These are phyloP conservation scores for Trichoderma atrobrunneum DNA, from an alignment of 2,329 filamentous ascomycete species.

Conservation along the genomic window DNA sequence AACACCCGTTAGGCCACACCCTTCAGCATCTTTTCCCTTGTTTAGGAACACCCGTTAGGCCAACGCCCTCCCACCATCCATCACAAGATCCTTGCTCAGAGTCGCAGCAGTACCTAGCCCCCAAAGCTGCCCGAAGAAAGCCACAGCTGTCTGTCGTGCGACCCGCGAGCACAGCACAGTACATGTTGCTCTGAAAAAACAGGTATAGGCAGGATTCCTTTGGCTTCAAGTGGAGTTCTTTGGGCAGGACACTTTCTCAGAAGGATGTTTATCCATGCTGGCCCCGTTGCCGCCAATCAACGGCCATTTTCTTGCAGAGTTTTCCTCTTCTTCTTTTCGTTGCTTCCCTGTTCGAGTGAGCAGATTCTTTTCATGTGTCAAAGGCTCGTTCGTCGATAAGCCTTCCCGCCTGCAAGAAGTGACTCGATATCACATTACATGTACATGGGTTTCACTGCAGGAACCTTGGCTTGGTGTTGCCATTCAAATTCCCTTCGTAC, in stretches of 20 bases:
- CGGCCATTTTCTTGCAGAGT: conserved; percentile 5
- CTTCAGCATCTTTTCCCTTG: too few species aligned
- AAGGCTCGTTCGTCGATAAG: too few species aligned
- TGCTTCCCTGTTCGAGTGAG: not conserved
- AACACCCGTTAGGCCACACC: not conserved
- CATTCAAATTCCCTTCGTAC: not conserved
- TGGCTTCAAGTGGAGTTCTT: not conserved
- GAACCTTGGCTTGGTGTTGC: not conserved
- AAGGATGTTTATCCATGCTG: conserved; percentile 8
- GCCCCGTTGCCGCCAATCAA: conserved; percentile 13
- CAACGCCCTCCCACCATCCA: not conserved
- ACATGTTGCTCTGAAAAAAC: not conserved
- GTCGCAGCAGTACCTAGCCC: not conserved
- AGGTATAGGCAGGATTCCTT: not conserved
- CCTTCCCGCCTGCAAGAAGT: too few species aligned
- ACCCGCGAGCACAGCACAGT: not conserved
- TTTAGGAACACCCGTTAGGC: not conserved
- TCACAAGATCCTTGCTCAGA: not conserved
- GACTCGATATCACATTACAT: not conserved
- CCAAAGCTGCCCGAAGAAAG: not conserved
- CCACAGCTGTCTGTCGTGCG: not conserved
- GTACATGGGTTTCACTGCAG: not conserved
- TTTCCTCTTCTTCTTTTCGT: not conserved
- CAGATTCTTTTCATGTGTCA: not conserved
- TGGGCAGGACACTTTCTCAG: not conserved